Base-by-base conservation (phyloP, 2,329 filamentous ascomycete genomes). In the Leptographium galeiforme region DNA sequence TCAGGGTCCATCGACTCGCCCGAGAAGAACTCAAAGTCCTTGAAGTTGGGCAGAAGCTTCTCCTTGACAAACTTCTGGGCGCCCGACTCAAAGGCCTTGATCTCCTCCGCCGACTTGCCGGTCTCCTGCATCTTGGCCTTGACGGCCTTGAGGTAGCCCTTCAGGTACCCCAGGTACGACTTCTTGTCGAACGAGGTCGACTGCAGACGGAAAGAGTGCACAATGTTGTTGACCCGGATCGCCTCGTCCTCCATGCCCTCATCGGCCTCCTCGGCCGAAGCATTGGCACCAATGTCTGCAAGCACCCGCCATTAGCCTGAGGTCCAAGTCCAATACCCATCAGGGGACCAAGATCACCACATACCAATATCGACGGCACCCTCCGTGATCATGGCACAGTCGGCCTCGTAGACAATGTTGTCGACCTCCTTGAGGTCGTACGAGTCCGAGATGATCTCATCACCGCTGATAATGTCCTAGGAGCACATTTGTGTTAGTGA, bases 371-470 rank as follows among this genome's bases (percentile, higher is more conserved):
- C 70, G 67, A 91, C 82, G 59, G 71, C 80, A 60, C 82, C 89
- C 71, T 90, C 77, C 56, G 80, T 82, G 74, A 96, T 89, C 82
- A 91, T 95, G 68, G 78, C 76, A 74, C 90, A 95, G 75, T 98
- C 85, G 67, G 84, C 85, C 77, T 97, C 91, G 75, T 87, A 97
- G 64, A 86, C 82, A 62, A 87, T 76, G 62, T 81, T 82, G 70
- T 90, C 87, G 59, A 91, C 68, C 70, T 85, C 77, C 76, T 87
- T 89, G 68, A 94, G 71, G 63, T 89, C 77, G 76, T 85, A 96
- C 63, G 87, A 93, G 76, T 97, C 91, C 66, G 93, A 94, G 82
- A 97, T 84, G 71, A 98, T 80, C 85, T 98, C 93, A 75, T 96
- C 91, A 61, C 76, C 87, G 72, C 81, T 87, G 72, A 96, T 70